A percentile compares a stretch with the other conserved stretches of the same genome.
phyloP scores from a whole-genome alignment of 495 filamentous ascomycete species.

The Lasiosphaeris hirsuta region DNA sequence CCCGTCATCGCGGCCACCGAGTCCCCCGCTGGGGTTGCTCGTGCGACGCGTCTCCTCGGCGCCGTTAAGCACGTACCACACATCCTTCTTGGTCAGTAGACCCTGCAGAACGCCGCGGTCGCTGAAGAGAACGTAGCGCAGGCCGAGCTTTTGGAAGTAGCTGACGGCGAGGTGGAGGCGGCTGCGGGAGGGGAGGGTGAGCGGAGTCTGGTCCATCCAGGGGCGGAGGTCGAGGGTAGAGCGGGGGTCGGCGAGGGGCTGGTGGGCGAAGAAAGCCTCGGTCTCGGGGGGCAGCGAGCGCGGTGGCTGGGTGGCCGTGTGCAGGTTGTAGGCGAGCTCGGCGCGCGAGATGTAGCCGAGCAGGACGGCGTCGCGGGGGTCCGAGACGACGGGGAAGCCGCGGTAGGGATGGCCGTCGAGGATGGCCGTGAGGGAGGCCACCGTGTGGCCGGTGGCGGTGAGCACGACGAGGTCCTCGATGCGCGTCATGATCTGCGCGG shows the following conservation, averaged over 20 bases:
- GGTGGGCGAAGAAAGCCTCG: conserved; percentile 79
- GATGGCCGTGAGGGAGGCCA: conserved; percentile 65
- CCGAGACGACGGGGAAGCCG: conserved; percentile 87
- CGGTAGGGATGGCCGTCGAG: conserved; percentile 73
- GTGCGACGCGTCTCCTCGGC: conserved; percentile 58
- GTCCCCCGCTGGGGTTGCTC: conserved; percentile 12
- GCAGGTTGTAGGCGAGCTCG: conserved; percentile 79
- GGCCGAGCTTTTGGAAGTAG: conserved; percentile 90
- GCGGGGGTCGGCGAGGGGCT: conserved; percentile 74
- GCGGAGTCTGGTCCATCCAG: conserved; percentile 98
- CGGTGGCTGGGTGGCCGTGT: conserved; percentile 50
- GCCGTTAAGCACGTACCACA: conserved; percentile 89
- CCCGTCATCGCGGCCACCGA: not conserved
- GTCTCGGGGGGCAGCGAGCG: conserved; percentile 63
- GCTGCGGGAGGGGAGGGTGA: conserved; percentile 74
- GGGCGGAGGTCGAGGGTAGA: conserved; percentile 81
- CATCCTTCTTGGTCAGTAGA: conserved; percentile 93
- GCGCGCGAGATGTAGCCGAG: conserved; percentile 93
- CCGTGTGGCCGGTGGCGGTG: conserved; percentile 81
- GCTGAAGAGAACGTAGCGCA: conserved; percentile 85
- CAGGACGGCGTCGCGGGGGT: conserved; percentile 68
- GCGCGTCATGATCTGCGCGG: conserved; percentile 82
- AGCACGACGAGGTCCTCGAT: conserved; percentile 87
- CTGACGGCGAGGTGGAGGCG: conserved; percentile 76
- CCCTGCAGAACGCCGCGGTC: conserved; percentile 80